Conservation (phyloP, 1,284 basidiomycete genomes). For the Pterula multifida region DNA sequence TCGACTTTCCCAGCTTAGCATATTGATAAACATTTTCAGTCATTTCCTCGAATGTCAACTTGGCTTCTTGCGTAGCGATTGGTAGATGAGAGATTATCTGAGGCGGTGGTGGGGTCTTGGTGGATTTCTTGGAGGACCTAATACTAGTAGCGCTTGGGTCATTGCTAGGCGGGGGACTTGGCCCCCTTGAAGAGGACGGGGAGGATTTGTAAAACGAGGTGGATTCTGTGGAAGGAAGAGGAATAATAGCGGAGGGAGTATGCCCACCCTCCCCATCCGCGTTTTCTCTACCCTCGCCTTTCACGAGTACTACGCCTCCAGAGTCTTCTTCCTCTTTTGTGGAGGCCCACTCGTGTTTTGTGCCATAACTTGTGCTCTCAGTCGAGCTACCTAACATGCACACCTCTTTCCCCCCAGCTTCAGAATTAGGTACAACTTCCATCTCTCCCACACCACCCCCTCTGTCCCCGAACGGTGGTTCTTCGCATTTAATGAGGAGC, state of each 20-base stretch:
- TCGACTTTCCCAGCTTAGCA: conserved; percentile 75
- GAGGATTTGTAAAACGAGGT: background rate
- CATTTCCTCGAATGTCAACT: conserved; percentile 68
- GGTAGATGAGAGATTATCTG: conserved; percentile 76
- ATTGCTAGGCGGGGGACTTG: background rate
- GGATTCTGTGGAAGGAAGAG: background rate
- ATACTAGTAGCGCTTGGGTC: no score
- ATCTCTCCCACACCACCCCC: no score
- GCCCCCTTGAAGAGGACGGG: background rate
- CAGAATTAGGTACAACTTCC: no score
- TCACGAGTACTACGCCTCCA: background rate
- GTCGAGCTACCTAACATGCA: no score
- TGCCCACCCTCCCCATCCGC: background rate
- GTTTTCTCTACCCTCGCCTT: background rate
- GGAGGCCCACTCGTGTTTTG: no score
- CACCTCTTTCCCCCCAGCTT: no score
- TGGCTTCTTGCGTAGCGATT: conserved; percentile 61
- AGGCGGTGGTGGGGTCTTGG: conserved; percentile 18
- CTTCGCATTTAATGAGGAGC: no score
- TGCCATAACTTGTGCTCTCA: no score
- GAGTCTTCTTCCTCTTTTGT: no score
- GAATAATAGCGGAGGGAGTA: background rate
- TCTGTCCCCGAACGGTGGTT: no score
- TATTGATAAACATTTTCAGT: conserved; percentile 80
- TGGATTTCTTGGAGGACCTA: conserved; percentile 26